Base-by-base conservation (phyloP, 116 monocot species). In the Phalaenopsis hybrid region DNA sequence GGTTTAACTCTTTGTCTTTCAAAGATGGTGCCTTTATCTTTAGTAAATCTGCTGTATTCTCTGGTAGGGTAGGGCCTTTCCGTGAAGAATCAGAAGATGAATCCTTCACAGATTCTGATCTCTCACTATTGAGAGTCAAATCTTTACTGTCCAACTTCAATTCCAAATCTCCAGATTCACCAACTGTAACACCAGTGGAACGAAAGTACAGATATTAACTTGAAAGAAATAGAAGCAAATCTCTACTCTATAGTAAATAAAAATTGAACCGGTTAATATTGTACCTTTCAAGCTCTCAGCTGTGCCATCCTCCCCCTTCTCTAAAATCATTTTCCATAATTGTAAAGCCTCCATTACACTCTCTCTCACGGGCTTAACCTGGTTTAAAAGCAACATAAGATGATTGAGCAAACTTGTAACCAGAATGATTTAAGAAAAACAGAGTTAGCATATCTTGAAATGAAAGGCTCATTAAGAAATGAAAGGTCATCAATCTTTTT, bases 301-400 rank as follows among this genome's bases (percentile, higher is more conserved):
- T 12, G 45, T 49, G 55, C 61, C 79, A 86, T 92, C 85, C 57
- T 85, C 89, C 50, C 81, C 91, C 50, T 86, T 87, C 75, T 77
- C 93, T 43, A 82, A 74, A 81, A 90, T 44, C 78, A 90, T 94
- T 81, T 92, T 97, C 97, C 97, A 97, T 49, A 81, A 55, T 33
- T 78, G 78, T 31, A 94, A 75, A 61, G 94, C 94, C 73, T 92
- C 94, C 75, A 82, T 81, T 81, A 94, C 88, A 88, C 94, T 94
- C 75, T 97, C 97, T 74, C 97, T 92, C 73, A 94, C 97, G 76
- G 93, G 97, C 82, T 91, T 97, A 18, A 97, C 93, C 97, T 97
- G 80, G 20, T 72, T 70, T 76, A 31, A 37, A 65, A 51, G 59
- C 10, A 18, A 28, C 25, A 41, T 59, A 8, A 20, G 20, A 61